Conservation (phyloP, 2,329 filamentous ascomycete genomes). For the Incumbomyces delicatus region DNA sequence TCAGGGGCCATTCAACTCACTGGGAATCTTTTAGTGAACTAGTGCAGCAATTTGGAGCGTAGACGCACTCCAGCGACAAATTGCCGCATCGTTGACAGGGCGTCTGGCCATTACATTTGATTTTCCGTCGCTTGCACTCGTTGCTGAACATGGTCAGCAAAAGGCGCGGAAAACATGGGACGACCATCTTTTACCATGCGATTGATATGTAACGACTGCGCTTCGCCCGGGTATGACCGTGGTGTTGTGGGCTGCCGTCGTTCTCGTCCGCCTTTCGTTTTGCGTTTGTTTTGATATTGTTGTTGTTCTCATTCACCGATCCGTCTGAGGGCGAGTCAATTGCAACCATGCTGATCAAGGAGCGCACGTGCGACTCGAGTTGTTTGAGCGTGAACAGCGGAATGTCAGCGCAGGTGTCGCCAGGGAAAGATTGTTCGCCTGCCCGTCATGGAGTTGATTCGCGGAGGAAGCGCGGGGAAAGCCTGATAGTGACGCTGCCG, state of each 20-base stretch:
- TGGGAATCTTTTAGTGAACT: constrained; percentile 87
- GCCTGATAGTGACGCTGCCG: too few species aligned
- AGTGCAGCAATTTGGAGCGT: constrained; percentile 57
- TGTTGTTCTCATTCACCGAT: constrained; percentile 1
- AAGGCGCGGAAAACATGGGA: not conserved
- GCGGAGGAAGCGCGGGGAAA: not conserved
- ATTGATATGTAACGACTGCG: constrained; percentile 60
- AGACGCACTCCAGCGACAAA: constrained; percentile 52
- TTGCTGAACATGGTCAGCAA: constrained; percentile 36
- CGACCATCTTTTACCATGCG: constrained; percentile 44
- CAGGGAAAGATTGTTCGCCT: not conserved
- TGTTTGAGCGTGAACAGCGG: not conserved
- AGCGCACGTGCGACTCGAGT: not conserved
- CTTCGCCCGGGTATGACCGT: constrained; percentile 43
- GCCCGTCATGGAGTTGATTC: not conserved
- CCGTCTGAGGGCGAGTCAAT: not conserved
- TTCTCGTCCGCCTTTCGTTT: constrained; percentile 9
- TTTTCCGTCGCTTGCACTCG: constrained; percentile 57
- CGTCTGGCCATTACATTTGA: constrained; percentile 56
- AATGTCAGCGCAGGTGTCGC: not conserved
- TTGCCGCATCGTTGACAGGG: constrained; percentile 58
- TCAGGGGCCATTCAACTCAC: constrained; percentile 26
- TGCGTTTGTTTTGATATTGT: not conserved
- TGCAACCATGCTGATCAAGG: not conserved
- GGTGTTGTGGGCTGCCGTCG: constrained; percentile 1